These are phyloP conservation scores for Phytophthora sp. DNA, from an alignment of 352 stramenopile genomes.

Conservation along the genomic window DNA sequence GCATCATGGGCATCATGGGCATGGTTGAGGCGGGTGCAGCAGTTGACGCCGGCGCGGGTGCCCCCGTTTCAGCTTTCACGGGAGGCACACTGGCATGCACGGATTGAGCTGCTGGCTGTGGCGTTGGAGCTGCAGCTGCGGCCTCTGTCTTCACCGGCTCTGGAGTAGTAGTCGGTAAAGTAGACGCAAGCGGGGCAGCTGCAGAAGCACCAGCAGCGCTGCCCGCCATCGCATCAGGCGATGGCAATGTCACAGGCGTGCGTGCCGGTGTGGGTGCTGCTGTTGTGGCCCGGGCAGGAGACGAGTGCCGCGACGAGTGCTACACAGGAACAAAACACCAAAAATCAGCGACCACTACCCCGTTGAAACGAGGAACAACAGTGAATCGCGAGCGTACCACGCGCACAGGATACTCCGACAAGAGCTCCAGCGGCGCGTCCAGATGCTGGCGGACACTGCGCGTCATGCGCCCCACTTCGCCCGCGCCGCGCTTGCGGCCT, in stretches of 20 bases:
- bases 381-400: conserved; percentile 37
- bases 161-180: not conserved
- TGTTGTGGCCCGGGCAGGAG: conserved; percentile 14
- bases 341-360: not conserved
- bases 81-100: not conserved
- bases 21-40: conserved; percentile 5
- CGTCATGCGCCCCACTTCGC: conserved; percentile 76
- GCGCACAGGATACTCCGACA: conserved; percentile 60
- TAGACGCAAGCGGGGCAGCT: not conserved
- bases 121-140: not conserved
- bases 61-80: conserved; percentile 19
- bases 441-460: conserved; percentile 81
- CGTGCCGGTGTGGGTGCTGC: conserved; percentile 4
- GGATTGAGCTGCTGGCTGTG: not conserved
- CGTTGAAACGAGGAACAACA: no score
- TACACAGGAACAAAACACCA: conserved; percentile 5
- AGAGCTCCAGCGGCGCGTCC: conserved; percentile 71
- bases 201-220: not conserved
- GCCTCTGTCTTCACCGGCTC: conserved; percentile 12
- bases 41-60: not conserved
- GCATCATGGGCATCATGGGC: conserved; percentile 36
- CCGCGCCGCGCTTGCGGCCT: conserved; percentile 67
- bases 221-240: conserved; percentile 1
- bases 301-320: conserved; percentile 38
- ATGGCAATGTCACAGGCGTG: conserved; percentile 17